phyloP scores from a whole-genome alignment of 2,329 filamentous ascomycete genomes.

The Colletotrichum nymphaeae region DNA sequence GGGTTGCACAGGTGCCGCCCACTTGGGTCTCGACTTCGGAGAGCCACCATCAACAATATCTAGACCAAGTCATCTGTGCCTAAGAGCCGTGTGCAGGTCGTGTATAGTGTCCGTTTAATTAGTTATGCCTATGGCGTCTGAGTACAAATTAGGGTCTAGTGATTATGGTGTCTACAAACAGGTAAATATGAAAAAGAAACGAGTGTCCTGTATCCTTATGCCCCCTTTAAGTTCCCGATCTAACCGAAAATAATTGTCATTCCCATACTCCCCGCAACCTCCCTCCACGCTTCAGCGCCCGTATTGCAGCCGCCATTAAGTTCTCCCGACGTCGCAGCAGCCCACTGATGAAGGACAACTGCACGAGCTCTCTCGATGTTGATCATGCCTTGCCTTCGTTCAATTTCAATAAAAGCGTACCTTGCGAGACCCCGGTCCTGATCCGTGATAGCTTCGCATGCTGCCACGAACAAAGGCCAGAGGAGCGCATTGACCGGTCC shows the following conservation, averaged over 20 bases:
- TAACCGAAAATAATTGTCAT: slow-evolving; percentile 12
- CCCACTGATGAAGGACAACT: background rate
- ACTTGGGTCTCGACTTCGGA: background rate
- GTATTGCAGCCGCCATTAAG: slow-evolving; percentile 29
- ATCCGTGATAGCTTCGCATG: slow-evolving; percentile 65
- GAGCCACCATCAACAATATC: background rate
- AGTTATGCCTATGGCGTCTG: background rate
- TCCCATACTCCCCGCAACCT: slow-evolving; percentile 9
- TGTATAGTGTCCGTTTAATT: background rate
- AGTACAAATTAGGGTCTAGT: background rate
- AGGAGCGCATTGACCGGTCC: slow-evolving; percentile 73
- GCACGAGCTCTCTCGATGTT: slow-evolving; percentile 48
- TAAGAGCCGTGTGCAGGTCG: too few species aligned
- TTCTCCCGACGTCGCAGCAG: slow-evolving; percentile 52
- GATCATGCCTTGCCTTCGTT: slow-evolving; percentile 70
- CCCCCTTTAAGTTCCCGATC: background rate
- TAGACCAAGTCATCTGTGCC: too few species aligned
- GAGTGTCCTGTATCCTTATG: background rate
- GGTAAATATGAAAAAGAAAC: background rate
- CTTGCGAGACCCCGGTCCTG: slow-evolving; percentile 63
- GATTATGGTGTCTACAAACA: background rate
- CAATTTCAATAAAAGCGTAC: slow-evolving; percentile 62
- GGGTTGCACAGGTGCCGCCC: background rate
- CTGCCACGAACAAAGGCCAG: slow-evolving; percentile 72
- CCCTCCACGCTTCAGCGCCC: background rate